Percentiles rank a stretch among this genome's conserved stretches.
Evolutionary conservation across 352 stramenopile species (phyloP).

Genomic region (Saprolegnia parasitica): DNA sequence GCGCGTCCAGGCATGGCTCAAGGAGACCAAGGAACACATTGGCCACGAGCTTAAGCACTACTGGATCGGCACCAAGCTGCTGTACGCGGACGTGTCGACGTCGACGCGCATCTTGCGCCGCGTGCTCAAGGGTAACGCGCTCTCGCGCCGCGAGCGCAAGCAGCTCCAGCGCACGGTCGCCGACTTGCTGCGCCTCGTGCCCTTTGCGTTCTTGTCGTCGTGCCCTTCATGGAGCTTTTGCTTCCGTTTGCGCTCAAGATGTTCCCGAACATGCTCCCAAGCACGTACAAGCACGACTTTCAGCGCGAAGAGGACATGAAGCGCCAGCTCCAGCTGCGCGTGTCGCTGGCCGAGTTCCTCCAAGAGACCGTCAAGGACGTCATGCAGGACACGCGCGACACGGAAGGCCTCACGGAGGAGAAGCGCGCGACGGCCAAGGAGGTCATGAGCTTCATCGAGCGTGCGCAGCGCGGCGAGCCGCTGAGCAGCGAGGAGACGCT

Average conservation of each 20-base stretch:
- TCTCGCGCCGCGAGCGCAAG: conserved; percentile 95
- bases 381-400: conserved; percentile 77
- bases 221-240: conserved; percentile 98
- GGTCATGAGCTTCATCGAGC: conserved; percentile 81
- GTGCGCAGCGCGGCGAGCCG: conserved; percentile 68
- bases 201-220: conserved; percentile 96
- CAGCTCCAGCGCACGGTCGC: conserved; percentile 95
- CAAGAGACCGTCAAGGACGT: conserved; percentile 94
- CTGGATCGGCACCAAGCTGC: conserved; percentile 95
- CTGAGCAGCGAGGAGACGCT: conserved; percentile 76
- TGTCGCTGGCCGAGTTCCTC: conserved; percentile 96
- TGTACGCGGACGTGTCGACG: conserved; percentile 94
- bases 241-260: conserved; percentile 96
- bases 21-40: conserved; percentile 68
- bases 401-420: conserved; percentile 56
- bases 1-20: conserved; percentile 54
- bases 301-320: conserved; percentile 98
- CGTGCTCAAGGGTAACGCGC: conserved; percentile 87
- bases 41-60: conserved; percentile 95
- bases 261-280: conserved; percentile 99
- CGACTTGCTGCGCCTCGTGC: conserved; percentile 96
- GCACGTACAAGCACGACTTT: conserved; percentile 95
- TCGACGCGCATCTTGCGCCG: conserved; percentile 89
- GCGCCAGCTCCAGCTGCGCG: conserved; percentile 92
- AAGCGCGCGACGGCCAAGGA: conserved; percentile 71